Conservation (phyloP, 2,329 filamentous ascomycete species). For the Hypomyces perniciosus region DNA sequence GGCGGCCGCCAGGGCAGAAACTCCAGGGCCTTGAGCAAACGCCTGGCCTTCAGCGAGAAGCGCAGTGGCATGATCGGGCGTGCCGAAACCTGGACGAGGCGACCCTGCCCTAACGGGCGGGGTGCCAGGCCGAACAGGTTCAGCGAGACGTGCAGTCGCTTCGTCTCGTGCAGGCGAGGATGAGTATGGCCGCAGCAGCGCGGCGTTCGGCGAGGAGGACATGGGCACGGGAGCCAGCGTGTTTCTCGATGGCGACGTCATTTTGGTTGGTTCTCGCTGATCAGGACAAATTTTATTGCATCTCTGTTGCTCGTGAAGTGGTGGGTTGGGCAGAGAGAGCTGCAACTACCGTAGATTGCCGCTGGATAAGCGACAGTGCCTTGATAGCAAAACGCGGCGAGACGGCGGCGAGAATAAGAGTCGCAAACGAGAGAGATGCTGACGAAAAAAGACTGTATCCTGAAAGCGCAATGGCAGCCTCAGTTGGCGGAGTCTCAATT, state of each 20-base stretch:
- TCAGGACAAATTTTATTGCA: constrained; percentile 2
- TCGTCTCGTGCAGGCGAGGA: constrained; percentile 53
- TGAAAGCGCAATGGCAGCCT: background rate
- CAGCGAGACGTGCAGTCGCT: constrained; percentile 55
- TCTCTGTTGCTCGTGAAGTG: background rate
- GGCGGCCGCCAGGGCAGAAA: constrained; percentile 85
- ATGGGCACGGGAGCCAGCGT: constrained; percentile 27
- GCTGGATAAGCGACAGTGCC: too few species aligned
- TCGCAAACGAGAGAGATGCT: background rate
- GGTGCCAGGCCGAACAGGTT: constrained; percentile 43
- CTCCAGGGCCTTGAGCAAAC: constrained; percentile 67
- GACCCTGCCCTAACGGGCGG: constrained; percentile 32
- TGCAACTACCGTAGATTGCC: too few species aligned
- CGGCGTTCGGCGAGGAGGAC: constrained; percentile 44
- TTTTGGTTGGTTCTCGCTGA: constrained; percentile 15
- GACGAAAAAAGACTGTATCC: background rate
- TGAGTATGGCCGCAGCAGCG: constrained; percentile 36
- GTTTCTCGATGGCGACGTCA: constrained; percentile 33
- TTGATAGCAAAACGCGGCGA: too few species aligned
- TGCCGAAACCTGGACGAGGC: constrained; percentile 22
- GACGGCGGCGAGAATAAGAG: too few species aligned
- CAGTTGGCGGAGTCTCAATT: background rate
- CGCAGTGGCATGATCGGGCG: constrained; percentile 40
- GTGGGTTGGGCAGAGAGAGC: background rate
- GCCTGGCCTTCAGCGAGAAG: constrained; percentile 61